Base-by-base conservation (phyloP, 2,329 filamentous ascomycete genomes). In the Aspergillus sp. region DNA sequence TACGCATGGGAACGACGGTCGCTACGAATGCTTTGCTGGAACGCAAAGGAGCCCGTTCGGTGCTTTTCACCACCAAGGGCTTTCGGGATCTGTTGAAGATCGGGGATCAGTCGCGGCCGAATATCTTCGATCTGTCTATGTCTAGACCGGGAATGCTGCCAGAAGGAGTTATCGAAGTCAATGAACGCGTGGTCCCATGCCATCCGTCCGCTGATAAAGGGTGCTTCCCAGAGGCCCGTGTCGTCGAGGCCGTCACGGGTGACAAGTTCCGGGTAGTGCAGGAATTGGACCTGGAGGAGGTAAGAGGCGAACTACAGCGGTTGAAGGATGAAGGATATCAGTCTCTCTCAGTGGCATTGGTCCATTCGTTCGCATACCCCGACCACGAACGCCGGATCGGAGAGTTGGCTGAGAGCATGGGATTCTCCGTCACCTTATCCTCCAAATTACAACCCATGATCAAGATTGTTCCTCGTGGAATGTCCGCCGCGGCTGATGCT, bases 1-100 rank as follows among this genome's bases (percentile, higher is more conserved):
- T 95, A 59, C 83, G 89, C 44, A 95, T 95, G 90, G 89, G 90
- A 44, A 95, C 90, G 3, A 95, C 89, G 0, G 89, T 95, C 8
- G 89, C 89, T 4, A 95, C 89, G 0, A 95, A 95, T 65, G 89
- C 90, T 0, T 69, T 95, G 49, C 75, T 96, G 2, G 90, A 96
- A 68, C 76, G 90, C 53, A 95, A 94, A 65, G 90, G 90, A 42
- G 88, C 94, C 67, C 82, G 82, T 54, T 91, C 91, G 57, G 89
- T 86, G 8, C 78, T 96, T 66, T 80, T 95, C 2, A 88, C 93
- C 5, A 94, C 89, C 0, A 85, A 83, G 57, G 90, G 90, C 0
- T 95, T 94, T 72, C 83, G 80, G 51, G 89, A 96, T 66, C 88
- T 89, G 52, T 73, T 95, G 29, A 79, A 83, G 44, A 96, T 96